Evolutionary conservation across 2,329 filamentous ascomycete species (phyloP).

Genomic region (Sclerotinia minor): DNA sequence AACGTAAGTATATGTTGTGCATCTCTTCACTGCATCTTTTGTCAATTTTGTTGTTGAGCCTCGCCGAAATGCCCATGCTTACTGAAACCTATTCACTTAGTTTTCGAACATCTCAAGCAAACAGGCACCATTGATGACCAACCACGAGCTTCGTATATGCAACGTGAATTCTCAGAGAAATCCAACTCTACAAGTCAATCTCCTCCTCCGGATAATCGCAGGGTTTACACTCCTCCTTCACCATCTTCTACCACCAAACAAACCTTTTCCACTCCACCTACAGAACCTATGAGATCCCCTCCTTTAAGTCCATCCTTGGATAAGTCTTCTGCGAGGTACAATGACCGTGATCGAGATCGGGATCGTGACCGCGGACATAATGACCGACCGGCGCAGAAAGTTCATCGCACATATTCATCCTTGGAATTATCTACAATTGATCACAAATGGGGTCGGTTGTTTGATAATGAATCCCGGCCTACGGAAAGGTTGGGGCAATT

Average conservation of each 20-base stretch:
- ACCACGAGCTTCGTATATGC: conserved; percentile 37
- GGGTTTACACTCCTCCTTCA: conserved; percentile 56
- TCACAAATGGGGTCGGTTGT: conserved; percentile 74
- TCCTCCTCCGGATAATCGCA: conserved; percentile 46
- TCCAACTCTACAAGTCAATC: conserved; percentile 46
- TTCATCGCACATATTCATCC: conserved; percentile 35
- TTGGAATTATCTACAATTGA: conserved; percentile 61
- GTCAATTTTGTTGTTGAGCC: conserved; percentile 28
- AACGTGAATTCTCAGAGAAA: conserved; percentile 46
- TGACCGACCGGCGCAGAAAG: conserved; percentile 14
- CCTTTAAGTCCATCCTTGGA: conserved; percentile 42
- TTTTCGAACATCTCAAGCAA: conserved; percentile 43
- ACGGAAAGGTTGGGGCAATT: conserved; percentile 70
- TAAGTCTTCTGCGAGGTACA: conserved; percentile 38
- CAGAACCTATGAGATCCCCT: conserved; percentile 35
- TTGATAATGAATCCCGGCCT: conserved; percentile 65
- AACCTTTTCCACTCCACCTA: conserved; percentile 41
- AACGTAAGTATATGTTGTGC: conserved; percentile 48
- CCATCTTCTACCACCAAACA: conserved; percentile 42
- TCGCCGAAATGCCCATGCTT: conserved; percentile 27
- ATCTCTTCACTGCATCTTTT: conserved; percentile 32
- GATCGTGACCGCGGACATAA: conserved; percentile 27
- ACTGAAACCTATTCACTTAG: conserved; percentile 28
- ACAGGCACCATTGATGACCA: conserved; percentile 38
- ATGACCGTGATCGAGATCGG: conserved; percentile 29